Evolutionary conservation across 345 rosid species (phyloP).

Genomic region (Populus nigra): DNA sequence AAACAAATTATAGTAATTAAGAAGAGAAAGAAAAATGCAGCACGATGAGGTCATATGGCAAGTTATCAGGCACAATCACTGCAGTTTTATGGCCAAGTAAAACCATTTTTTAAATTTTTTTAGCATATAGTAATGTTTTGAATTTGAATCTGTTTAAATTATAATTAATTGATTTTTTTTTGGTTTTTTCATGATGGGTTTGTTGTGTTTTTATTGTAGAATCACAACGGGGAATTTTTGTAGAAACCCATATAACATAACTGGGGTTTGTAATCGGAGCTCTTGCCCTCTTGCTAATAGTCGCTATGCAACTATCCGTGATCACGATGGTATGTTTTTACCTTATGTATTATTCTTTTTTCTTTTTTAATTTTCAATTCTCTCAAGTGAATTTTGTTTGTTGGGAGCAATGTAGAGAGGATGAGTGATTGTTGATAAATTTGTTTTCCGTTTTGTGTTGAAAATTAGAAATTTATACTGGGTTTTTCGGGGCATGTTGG

Average conservation of each 20-base stretch:
- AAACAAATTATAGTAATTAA: background rate
- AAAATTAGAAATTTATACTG: background rate
- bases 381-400: background rate
- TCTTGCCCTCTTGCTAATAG: slow-evolving; percentile 98
- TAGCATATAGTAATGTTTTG: background rate
- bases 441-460: background rate
- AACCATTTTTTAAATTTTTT: background rate
- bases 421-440: background rate
- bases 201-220: slow-evolving; percentile 36
- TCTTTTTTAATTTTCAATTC: background rate
- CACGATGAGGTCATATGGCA: slow-evolving; percentile 98
- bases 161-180: background rate
- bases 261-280: slow-evolving; percentile 89
- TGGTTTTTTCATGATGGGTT: background rate
- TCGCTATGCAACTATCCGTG: slow-evolving; percentile 91
- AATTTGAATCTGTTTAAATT: background rate
- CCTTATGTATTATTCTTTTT: background rate
- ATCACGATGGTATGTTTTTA: slow-evolving; percentile 60
- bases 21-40: slow-evolving; percentile 55
- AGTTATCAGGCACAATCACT: slow-evolving; percentile 91
- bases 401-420: background rate
- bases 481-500: background rate
- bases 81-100: slow-evolving; percentile 97
- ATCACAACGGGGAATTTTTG: slow-evolving; percentile 85
- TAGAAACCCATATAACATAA: slow-evolving; percentile 89